phyloP scores from a whole-genome alignment of 768 basidiomycete genomes.

The Leccinum rimulosum region DNA sequence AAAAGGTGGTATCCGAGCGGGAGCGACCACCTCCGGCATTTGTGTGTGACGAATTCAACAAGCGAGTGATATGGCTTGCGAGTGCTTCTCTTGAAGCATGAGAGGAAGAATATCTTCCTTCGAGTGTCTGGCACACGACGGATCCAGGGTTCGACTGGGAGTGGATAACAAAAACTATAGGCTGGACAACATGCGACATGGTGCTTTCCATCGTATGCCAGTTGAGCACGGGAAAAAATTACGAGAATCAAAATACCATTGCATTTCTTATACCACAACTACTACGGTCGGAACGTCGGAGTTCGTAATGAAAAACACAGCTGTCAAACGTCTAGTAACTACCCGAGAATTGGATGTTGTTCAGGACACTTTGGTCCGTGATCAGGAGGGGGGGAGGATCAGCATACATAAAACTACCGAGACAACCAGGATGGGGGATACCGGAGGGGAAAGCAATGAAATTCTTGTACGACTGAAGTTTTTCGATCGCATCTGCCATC shows the following conservation, averaged over 20 bases:
- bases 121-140: not conserved
- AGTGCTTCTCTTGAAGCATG: not conserved
- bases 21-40: not conserved
- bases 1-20: not conserved
- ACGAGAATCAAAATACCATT: too few relatives aligned
- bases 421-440: not conserved
- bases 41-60: not conserved
- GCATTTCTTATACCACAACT: not conserved
- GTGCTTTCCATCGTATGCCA: not conserved
- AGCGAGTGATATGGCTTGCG: not conserved
- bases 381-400: not conserved
- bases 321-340: not conserved
- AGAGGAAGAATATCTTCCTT: not conserved
- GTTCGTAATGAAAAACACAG: not conserved
- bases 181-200: not conserved
- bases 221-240: too few relatives aligned
- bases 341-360: not conserved
- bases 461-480: not conserved
- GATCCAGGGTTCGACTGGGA: not conserved
- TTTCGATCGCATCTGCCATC: not conserved
- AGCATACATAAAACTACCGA: not conserved
- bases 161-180: not conserved
- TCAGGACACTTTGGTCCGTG: not conserved
- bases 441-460: not conserved
- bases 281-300: not conserved